Evolutionary conservation across 805 yeast species (phyloP), one percentile per base, ranked within the genome.

Genomic region (Geotrichum ghanense): DNA sequence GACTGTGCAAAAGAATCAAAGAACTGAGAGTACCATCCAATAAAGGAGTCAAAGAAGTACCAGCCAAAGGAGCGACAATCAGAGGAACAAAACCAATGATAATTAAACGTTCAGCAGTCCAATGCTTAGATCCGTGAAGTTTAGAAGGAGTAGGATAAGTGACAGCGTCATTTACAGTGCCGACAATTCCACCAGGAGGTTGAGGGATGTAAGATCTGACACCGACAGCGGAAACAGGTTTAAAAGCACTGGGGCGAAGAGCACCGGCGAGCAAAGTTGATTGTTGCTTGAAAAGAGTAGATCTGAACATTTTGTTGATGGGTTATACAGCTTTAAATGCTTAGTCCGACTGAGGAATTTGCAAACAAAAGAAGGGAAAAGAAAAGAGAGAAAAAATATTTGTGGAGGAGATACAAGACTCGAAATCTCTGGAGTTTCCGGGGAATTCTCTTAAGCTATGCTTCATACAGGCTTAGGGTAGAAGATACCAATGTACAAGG

Each of bases 151-250:
- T 64, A 35, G 97, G 97, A 14, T 77, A 68, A 26, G 69, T 67
- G 57, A 73, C 83, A 14, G 97, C 88, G 51, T 92, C 97, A 65
- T 90, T 92, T 43, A 89, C 95, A 4, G 89, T 79, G n/a, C 97
- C 97, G 42, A 81, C 81, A 48, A 90, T 81, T 62, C 83, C 73
- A 34, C 97, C 97, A 41, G 97, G 85, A 27, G 94, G 90, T 66
- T 85, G 94, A 48, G 81, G 81, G 50, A 78, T 76, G 37, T 31
- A 31, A 12, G 37, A 31, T 31, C 37, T 31, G 19, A 31, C 17
- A 12, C 37, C 37, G 16, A 31, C 37, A 12, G 37, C 14, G 16
- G 37, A 31, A 19, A 31, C 17, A n/a, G 37, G 37, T 19, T 31
- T 24, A 12, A 31, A 31, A 31, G 37, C 37, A 31, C 12, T 6